These are phyloP conservation scores for Pseudogymnoascus sp. DNA, from an alignment of 2,329 filamentous ascomycete genomes.

Conservation along the genomic window DNA sequence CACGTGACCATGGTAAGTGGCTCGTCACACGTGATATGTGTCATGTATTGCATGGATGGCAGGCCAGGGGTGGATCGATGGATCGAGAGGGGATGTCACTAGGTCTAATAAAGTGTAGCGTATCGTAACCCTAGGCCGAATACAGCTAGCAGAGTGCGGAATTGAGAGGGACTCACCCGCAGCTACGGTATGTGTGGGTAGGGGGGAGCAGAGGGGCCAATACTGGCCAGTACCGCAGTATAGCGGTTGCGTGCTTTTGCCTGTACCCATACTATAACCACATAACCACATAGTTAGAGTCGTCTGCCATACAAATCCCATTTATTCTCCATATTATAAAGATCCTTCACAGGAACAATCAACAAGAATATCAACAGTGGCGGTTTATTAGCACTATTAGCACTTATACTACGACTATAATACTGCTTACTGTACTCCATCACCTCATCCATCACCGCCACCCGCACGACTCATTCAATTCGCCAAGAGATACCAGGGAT, in stretches of 20 bases:
- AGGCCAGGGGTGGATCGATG: not conserved
- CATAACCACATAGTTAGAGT: too few relatives aligned
- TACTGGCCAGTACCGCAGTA: not conserved
- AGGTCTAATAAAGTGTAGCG: too few relatives aligned
- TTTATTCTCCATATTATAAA: not conserved
- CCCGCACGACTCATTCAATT: not conserved
- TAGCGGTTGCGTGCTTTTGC: not conserved
- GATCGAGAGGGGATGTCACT: not conserved
- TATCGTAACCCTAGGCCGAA: too few relatives aligned
- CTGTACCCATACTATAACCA: not conserved
- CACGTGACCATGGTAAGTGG: not conserved
- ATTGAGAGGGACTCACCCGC: not conserved
- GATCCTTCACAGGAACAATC: not conserved
- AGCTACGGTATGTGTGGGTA: not conserved
- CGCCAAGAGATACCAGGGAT: not conserved
- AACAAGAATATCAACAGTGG: too few relatives aligned
- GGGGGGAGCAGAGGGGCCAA: not conserved
- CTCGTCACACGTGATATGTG: slow-evolving; percentile 1
- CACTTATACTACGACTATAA: too few relatives aligned
- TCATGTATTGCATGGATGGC: not conserved
- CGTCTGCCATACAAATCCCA: too few relatives aligned
- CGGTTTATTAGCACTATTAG: not conserved
- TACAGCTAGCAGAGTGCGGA: not conserved
- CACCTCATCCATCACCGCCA: slow-evolving; percentile 15
- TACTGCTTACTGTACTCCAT: not conserved